Evolutionary conservation across 2,329 filamentous ascomycete species (phyloP), one percentile per base, ranked within the genome.

Genomic region (Colletotrichum zoysiae): DNA sequence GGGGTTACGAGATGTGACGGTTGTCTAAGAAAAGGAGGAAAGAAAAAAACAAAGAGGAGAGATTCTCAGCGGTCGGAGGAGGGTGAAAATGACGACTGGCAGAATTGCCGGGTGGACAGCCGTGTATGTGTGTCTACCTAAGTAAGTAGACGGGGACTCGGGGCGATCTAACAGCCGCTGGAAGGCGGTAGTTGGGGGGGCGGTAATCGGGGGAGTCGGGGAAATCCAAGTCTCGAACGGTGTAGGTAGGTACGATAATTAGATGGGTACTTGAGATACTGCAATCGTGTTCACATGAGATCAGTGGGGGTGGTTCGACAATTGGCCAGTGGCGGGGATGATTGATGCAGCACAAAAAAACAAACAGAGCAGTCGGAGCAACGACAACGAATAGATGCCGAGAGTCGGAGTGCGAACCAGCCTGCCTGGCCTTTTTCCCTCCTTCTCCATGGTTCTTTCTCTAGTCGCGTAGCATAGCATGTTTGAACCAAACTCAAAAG

Each of bases 231-330:
- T 42, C 44, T 68, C 57, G 64, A 44, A 51, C 11, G n/a, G 33
- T 53, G 40, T 44, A n/a, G n/a, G n/a, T n/a, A n/a, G n/a, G n/a
- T n/a, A 8, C 30, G 16, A 44, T 42, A 42, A 11, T 4, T 40
- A 40, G 38, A 14, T 40, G 12, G 38, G 35, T 40, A 40, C 6
- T 1, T 9, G 38, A n/a, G 30, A 68, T 66, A 55, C 69, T 71
- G 69, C 65, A 71, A 71, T 71, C 69, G 69, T 71, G 69, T 71
- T 71, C 69, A 71, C 65, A 71, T 69, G 69, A 59, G 59, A 69
- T 71, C 65, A 71, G 65, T 66, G 65, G 65, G 69, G 69, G 30
- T 71, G 50, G 62, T 65, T 69, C 65, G 65, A 71, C 59, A 70
- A 70, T 60, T 40, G 67, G 44, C 62, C 57, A 48, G 23, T 20